phyloP scores from a whole-genome alignment of 164 flowering plant genomes.

The Macadamia integrifolia region DNA sequence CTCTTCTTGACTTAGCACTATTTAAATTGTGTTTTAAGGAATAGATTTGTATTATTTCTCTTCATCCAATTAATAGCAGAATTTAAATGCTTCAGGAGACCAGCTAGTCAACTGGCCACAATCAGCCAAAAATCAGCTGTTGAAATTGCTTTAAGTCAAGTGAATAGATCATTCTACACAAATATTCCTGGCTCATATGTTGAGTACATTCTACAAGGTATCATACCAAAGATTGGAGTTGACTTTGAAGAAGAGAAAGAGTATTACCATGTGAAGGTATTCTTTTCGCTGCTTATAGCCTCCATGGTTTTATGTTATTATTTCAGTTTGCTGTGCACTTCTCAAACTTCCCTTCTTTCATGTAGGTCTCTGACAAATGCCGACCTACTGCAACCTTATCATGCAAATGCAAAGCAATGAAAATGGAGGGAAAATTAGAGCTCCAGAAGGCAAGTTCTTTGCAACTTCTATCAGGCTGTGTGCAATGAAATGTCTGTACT shows the following conservation, averaged over 20 bases:
- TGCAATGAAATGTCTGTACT: neutral
- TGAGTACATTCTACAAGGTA: conserved; percentile 5
- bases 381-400: conserved; percentile 32
- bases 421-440: conserved; percentile 29
- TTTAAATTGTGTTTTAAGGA: no score
- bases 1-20: no score
- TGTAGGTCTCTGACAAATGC: conserved; percentile 39
- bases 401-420: conserved; percentile 44
- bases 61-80: neutral
- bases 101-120: conserved; percentile 13
- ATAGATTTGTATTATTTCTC: no score
- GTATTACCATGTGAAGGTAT: conserved; percentile 3
- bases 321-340: neutral
- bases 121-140: conserved; percentile 10
- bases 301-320: neutral
- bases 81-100: conserved; percentile 21
- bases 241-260: neutral
- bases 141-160: conserved; percentile 9
- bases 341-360: neutral
- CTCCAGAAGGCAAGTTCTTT: conserved; percentile 43
- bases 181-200: neutral
- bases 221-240: conserved; percentile 18
- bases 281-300: neutral
- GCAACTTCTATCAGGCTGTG: neutral
- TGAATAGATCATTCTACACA: neutral